phyloP scores from a whole-genome alignment of 2,329 filamentous ascomycete genomes.

The Mycosphaerella arachidis region DNA sequence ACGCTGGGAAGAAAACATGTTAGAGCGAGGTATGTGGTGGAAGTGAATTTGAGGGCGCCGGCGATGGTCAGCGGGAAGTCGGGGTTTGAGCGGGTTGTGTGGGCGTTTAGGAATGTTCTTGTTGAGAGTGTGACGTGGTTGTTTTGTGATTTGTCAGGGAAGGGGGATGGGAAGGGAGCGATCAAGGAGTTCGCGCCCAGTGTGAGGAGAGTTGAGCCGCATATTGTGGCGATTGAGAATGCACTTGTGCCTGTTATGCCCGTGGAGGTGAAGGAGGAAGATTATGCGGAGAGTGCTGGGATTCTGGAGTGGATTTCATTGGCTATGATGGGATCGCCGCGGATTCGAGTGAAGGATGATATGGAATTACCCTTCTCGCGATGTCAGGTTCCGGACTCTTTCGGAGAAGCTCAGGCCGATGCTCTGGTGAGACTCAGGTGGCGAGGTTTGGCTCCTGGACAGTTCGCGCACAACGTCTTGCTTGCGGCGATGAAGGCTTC shows the following conservation, averaged over 20 bases:
- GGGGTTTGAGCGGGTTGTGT: slow-evolving; percentile 71
- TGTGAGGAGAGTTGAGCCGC: slow-evolving; percentile 25
- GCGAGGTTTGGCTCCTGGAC: slow-evolving; percentile 40
- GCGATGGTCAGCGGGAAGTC: slow-evolving; percentile 81
- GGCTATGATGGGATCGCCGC: slow-evolving; percentile 61
- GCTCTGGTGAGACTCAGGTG: slow-evolving; percentile 39
- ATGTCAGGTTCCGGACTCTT: slow-evolving; percentile 53
- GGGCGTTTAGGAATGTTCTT: slow-evolving; percentile 75
- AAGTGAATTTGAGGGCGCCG: slow-evolving; percentile 67
- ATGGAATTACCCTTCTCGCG: slow-evolving; percentile 67
- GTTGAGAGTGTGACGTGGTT: slow-evolving; percentile 68
- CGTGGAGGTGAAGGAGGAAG: slow-evolving; percentile 33
- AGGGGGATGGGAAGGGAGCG: slow-evolving; percentile 7
- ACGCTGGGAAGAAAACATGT: slow-evolving; percentile 53
- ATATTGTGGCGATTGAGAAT: slow-evolving; percentile 23
- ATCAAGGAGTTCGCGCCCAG: slow-evolving; percentile 32
- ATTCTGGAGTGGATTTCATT: slow-evolving; percentile 73
- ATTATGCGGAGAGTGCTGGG: slow-evolving; percentile 60
- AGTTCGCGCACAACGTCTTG: slow-evolving; percentile 31
- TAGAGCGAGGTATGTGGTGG: slow-evolving; percentile 70
- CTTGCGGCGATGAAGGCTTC: slow-evolving; percentile 25
- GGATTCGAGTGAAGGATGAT: slow-evolving; percentile 53
- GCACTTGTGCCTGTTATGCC: slow-evolving; percentile 26
- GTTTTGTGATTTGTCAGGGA: slow-evolving; percentile 55
- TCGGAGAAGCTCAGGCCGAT: slow-evolving; percentile 9